Base-by-base conservation (phyloP, 148 eudicot species). In the Arbutus unedo region DNA sequence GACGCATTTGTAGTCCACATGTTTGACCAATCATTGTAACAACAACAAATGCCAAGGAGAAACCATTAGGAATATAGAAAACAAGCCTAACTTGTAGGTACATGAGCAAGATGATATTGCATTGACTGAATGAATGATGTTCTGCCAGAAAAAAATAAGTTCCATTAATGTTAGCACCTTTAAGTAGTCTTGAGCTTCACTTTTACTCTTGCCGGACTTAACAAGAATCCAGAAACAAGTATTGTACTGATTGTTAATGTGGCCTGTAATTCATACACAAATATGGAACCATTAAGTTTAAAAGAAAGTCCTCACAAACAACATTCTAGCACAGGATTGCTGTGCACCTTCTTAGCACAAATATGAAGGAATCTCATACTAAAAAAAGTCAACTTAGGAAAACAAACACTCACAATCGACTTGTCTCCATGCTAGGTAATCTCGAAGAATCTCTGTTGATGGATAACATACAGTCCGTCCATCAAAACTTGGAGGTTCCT, bases 141-240 rank as follows among this genome's bases (percentile, higher is more conserved):
- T 50, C 53, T 50, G 10, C 62, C 62, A 53, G 15, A 54, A 10
- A 45, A 11, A 19, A 41, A 74, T 13, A 74, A 78, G 23, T 57
- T 38, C 15, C 23, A 77, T 31, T 3, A 81, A 78, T 78, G 64
- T n/a, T 23, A 21, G 82, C 78, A 95, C 98, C 98, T 96, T 93
- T 82, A 96, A 87, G 81, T 31, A 47, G 10, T 86, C 79, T 67
- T 91, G 95, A 21, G 99, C 95, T 67, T 92, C 95, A 45, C 78
- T 87, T 86, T 87, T 93, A 80, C 87, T 90, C 86, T 87, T 92
- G 71, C 99, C 98, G 70, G 94, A 91, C 73, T 93, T 92, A 4
- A 96, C 95, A 41, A 94, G 90, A 91, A 88, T 86, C 99, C 99
- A 96, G 86, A 94, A 96, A 87, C 98, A 94, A 83, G 99, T 96